Conservation (phyloP, 371 early-diverging fungal genomes). For the Circinella umbellata region DNA sequence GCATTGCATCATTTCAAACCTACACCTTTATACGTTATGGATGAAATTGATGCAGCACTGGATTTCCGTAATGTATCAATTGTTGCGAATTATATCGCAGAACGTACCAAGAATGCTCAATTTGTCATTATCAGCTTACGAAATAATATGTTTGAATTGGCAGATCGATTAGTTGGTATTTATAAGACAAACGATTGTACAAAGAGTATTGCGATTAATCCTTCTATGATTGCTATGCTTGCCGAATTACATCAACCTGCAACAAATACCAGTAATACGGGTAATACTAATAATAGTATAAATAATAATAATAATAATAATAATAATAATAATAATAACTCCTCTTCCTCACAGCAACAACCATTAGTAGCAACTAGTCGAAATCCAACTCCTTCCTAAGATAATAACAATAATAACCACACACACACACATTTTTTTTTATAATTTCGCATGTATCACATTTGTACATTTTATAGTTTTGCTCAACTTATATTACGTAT, state of each 20-base stretch:
- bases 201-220: slow-evolving; percentile 85
- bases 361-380: background rate
- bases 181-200: slow-evolving; percentile 96
- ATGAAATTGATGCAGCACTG: slow-evolving; percentile 99
- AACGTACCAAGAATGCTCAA: slow-evolving; percentile 98
- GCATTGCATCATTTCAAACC: slow-evolving; percentile 99
- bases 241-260: background rate
- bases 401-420: background rate
- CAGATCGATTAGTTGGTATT: slow-evolving; percentile 98
- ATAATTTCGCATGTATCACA: no score
- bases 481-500: no score
- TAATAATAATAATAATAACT: background rate
- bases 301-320: background rate
- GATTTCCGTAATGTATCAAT: slow-evolving; percentile 99
- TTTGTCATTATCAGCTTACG: slow-evolving; percentile 99
- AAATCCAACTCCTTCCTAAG: slow-evolving; percentile 1
- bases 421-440: no score
- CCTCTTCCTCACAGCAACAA: background rate
- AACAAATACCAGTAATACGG: no score
- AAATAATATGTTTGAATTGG: slow-evolving; percentile 99
- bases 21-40: slow-evolving; percentile 99
- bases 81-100: slow-evolving; percentile 99
- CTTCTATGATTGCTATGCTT: slow-evolving; percentile 44
- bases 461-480: no score
- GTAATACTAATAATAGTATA: background rate